Conservation (phyloP, 352 stramenopile genomes). For the Phytophthora sojae region DNA sequence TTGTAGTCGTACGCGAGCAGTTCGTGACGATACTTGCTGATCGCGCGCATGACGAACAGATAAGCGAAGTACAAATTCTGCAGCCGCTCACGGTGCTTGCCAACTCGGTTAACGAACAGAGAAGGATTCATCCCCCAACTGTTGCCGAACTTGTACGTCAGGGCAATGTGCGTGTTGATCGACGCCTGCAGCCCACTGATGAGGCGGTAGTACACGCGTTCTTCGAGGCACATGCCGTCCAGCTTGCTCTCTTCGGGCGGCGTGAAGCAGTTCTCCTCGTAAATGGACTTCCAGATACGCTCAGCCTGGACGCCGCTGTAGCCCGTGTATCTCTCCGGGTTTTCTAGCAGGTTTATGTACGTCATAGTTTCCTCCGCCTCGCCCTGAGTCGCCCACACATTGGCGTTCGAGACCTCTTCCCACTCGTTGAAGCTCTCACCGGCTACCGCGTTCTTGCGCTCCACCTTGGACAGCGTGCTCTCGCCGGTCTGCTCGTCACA, state of each 20-base stretch:
- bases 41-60: slow-evolving; percentile 96
- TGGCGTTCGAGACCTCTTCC: slow-evolving; percentile 62
- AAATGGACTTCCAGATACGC: slow-evolving; percentile 98
- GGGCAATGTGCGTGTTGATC: slow-evolving; percentile 95
- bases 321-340: slow-evolving; percentile 98
- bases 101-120: slow-evolving; percentile 91
- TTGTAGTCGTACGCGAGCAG: slow-evolving; percentile 96
- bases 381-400: slow-evolving; percentile 70
- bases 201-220: slow-evolving; percentile 97
- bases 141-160: slow-evolving; percentile 83
- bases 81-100: slow-evolving; percentile 94
- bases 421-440: slow-evolving; percentile 68
- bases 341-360: slow-evolving; percentile 97
- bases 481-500: slow-evolving; percentile 79
- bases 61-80: slow-evolving; percentile 99
- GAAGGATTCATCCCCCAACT: slow-evolving; percentile 78
- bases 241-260: slow-evolving; percentile 67
- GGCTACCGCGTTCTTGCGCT: slow-evolving; percentile 75
- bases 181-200: slow-evolving; percentile 96
- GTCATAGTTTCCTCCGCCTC: slow-evolving; percentile 73
- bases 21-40: slow-evolving; percentile 93
- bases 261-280: slow-evolving; percentile 97
- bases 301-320: slow-evolving; percentile 94
- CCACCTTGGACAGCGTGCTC: slow-evolving; percentile 76
- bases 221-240: slow-evolving; percentile 90